Base-by-base conservation (phyloP, 768 basidiomycete species). In the Boletellus ananas region DNA sequence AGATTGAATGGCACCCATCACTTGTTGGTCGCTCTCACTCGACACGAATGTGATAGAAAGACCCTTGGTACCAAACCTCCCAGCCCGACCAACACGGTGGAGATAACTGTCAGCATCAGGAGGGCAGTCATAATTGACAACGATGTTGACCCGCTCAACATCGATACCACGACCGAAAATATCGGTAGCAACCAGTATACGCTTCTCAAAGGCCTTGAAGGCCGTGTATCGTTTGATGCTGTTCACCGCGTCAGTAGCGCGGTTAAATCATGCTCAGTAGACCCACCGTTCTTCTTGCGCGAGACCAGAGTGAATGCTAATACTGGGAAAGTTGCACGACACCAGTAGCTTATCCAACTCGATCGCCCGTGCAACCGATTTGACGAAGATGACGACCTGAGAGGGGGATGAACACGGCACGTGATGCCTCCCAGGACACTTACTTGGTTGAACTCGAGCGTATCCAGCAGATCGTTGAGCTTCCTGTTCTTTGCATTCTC, bases 161-260 rank as follows among this genome's bases (percentile, higher is more conserved):
- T 99, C 96, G 57, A 99, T 99, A 58, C 95, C 96, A 69, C 96
- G 91, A 52, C 96, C 96, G 54, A 99, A 99, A 58, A 99, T 98
- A 69, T 99, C 96, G 17, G 96, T 99, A 17, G 94, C 95, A 36
- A 99, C 96, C 17, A 99, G 79, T 57, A 99, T 97, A 57, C 96
- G 93, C 74, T 97, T 99, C 76, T 99, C 96, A 59, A 99, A 99
- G 16, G 91, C 90, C 73, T 99, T 99, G 81, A 99, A 99, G 34
- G 94, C 92, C 23, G 90, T 90, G 74, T 98, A 99, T 14, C 95
- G 90, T 50, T 79, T 80, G 69, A 99, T 98, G 50, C 94, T 95
- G 33, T 39, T 36, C 4, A 43, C 43, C 31, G 36, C 34, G 34
- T 64, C 18, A 58, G 46, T n/a, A 34, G 1, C n/a, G n/a, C 47